Evolutionary conservation across 2,329 filamentous ascomycete genomes (phyloP).

Genomic region (Trichothecium roseum): DNA sequence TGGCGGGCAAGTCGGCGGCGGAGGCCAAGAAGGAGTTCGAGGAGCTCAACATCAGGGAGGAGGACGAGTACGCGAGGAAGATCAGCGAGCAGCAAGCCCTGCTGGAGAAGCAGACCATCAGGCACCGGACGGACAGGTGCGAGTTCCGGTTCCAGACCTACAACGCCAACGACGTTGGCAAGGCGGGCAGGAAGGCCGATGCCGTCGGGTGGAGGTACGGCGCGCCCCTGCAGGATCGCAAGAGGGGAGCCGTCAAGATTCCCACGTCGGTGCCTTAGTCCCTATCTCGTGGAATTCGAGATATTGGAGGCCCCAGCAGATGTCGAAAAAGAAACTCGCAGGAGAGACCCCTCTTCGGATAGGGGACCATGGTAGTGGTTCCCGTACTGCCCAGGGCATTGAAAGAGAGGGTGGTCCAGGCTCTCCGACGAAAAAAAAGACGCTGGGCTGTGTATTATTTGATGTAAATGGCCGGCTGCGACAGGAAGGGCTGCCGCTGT

Average conservation of each 20-base stretch:
- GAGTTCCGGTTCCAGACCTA: slow-evolving; percentile 54
- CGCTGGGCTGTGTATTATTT: slow-evolving; percentile 2
- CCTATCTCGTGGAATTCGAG: slow-evolving; percentile 8
- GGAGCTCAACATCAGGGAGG: slow-evolving; percentile 30
- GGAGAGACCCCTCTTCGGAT: too few relatives aligned
- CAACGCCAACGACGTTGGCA: slow-evolving; percentile 45
- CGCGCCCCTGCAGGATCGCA: slow-evolving; percentile 50
- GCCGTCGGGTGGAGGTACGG: slow-evolving; percentile 56
- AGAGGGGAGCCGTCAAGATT: slow-evolving; percentile 56
- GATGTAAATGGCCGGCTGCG: neutral
- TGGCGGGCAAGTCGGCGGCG: slow-evolving; percentile 20
- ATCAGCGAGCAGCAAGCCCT: slow-evolving; percentile 18
- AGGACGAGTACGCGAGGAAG: slow-evolving; percentile 25
- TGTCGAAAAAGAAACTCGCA: too few relatives aligned
- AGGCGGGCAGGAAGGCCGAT: slow-evolving; percentile 36
- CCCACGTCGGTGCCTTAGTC: slow-evolving; percentile 51
- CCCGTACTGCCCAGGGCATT: too few relatives aligned
- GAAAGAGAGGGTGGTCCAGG: too few relatives aligned
- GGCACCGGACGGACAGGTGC: slow-evolving; percentile 40
- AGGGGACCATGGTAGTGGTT: too few relatives aligned
- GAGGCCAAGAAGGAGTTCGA: slow-evolving; percentile 31
- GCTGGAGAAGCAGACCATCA: slow-evolving; percentile 28
- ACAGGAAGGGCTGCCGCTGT: slow-evolving; percentile 6
- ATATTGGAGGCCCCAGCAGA: too few relatives aligned
- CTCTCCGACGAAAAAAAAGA: neutral